These are phyloP conservation scores for Tolypocladium inflatum DNA, from an alignment of 2,329 filamentous ascomycete species.

Conservation along the genomic window DNA sequence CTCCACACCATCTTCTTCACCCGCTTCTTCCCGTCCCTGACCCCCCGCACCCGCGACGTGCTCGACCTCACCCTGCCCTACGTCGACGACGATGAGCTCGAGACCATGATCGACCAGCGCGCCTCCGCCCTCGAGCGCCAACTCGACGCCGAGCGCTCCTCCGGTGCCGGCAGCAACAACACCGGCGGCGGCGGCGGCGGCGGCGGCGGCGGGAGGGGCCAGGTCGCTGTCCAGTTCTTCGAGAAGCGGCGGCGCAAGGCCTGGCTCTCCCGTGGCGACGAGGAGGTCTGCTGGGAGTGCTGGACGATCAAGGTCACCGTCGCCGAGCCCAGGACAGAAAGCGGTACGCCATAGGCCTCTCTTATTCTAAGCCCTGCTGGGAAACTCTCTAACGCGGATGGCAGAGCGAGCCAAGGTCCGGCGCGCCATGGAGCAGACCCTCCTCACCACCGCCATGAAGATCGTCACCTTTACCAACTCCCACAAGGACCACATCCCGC, in stretches of 20 bases:
- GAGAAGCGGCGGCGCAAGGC: constrained; percentile 81
- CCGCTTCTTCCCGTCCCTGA: constrained; percentile 84
- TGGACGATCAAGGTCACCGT: constrained; percentile 95
- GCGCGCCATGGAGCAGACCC: constrained; percentile 80
- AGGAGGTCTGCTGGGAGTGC: constrained; percentile 94
- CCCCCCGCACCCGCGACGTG: constrained; percentile 76
- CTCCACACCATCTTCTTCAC: constrained; percentile 98
- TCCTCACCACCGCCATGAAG: constrained; percentile 81
- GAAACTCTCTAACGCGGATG: background rate
- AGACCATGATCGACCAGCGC: constrained; percentile 87
- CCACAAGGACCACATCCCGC: constrained; percentile 93
- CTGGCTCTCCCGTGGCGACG: constrained; percentile 72
- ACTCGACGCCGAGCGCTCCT: constrained; percentile 50
- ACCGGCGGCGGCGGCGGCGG: constrained; percentile 8
- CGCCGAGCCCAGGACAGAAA: constrained; percentile 79
- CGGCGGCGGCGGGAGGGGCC: constrained; percentile 55
- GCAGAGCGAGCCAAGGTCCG: constrained; percentile 80
- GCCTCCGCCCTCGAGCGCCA: constrained; percentile 71
- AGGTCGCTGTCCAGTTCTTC: constrained; percentile 85
- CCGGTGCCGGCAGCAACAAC: constrained; percentile 8
- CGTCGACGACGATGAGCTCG: constrained; percentile 82
- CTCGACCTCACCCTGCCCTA: constrained; percentile 85
- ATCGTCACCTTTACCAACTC: constrained; percentile 79
- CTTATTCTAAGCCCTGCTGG: background rate
- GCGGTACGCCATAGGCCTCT: constrained; percentile 45